Evolutionary conservation across 2,329 filamentous ascomycete genomes (phyloP).

Genomic region (Paracoccidioides lutzii): DNA sequence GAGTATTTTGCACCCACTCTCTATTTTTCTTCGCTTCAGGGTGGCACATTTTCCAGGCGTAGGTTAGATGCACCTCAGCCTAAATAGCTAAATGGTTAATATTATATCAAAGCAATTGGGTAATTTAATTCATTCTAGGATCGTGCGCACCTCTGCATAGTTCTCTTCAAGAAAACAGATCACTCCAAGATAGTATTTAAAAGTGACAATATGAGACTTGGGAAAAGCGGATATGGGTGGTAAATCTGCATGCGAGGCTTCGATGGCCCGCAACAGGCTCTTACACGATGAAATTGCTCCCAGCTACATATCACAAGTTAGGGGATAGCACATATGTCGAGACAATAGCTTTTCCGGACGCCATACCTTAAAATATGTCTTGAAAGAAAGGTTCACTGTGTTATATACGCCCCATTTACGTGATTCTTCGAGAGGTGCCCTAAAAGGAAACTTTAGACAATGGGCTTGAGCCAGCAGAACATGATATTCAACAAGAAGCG

Average conservation of each 20-base stretch:
- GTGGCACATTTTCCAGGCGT: conserved; percentile 74
- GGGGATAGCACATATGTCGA: neutral
- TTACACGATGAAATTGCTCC: conserved; percentile 42
- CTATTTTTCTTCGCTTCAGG: conserved; percentile 59
- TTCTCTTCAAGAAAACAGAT: conserved; percentile 92
- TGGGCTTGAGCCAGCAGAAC: neutral
- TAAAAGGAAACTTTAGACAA: conserved; percentile 27
- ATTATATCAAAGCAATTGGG: neutral
- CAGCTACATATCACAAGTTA: conserved; percentile 44
- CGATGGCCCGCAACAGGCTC: conserved; percentile 73
- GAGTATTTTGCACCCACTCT: conserved; percentile 45
- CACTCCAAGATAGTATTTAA: conserved; percentile 91
- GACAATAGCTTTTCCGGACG: neutral
- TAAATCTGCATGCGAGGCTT: conserved; percentile 66
- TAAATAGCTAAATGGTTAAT: conserved; percentile 21
- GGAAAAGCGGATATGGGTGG: conserved; percentile 69
- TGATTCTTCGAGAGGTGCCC: conserved; percentile 71
- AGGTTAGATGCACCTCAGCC: conserved; percentile 67
- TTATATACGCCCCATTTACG: conserved; percentile 98
- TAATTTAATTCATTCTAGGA: neutral
- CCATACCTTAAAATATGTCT: conserved; percentile 78
- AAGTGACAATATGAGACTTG: conserved; percentile 82
- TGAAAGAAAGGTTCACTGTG: conserved; percentile 88
- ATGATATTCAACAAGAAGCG: conserved; percentile 16
- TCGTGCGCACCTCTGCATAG: conserved; percentile 54